These are phyloP conservation scores for Paramecium primaurelia DNA, from an alignment of 73 alveolate genomes.

Conservation along the genomic window DNA sequence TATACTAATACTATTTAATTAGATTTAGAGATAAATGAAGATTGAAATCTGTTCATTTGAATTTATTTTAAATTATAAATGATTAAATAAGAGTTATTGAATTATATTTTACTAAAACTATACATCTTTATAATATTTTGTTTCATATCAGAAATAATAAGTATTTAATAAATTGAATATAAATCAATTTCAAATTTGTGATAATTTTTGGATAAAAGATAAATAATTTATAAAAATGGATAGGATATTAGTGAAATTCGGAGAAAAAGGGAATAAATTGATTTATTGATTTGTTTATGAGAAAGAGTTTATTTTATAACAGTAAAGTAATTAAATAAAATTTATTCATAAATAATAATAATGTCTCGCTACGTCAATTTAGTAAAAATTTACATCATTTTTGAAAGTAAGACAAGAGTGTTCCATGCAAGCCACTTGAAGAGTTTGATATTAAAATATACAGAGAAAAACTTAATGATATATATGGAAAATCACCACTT, in stretches of 20 bases:
- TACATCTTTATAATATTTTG: neutral
- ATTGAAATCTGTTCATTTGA: neutral
- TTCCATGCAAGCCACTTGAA: neutral
- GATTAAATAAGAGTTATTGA: neutral
- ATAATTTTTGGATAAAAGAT: neutral
- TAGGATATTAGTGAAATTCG: neutral
- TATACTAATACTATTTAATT: too few relatives aligned
- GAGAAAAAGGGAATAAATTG: neutral
- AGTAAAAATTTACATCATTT: neutral
- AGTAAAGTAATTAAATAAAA: neutral
- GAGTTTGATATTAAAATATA: slow-evolving; percentile 6
- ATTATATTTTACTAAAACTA: neutral
- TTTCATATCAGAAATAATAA: neutral
- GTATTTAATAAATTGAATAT: neutral
- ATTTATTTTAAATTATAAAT: neutral
- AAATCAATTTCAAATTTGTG: neutral
- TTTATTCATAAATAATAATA: neutral
- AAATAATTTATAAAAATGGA: neutral
- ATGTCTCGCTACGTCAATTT: slow-evolving; percentile 9
- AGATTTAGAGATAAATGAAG: neutral
- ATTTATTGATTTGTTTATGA: neutral
- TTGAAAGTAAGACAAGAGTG: neutral
- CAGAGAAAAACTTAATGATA: slow-evolving; percentile 23
- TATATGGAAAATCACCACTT: slow-evolving; percentile 10
- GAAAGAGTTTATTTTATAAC: neutral